phyloP scores from a whole-genome alignment of 371 early-diverging fungal genomes.

The Mortierella sp. region DNA sequence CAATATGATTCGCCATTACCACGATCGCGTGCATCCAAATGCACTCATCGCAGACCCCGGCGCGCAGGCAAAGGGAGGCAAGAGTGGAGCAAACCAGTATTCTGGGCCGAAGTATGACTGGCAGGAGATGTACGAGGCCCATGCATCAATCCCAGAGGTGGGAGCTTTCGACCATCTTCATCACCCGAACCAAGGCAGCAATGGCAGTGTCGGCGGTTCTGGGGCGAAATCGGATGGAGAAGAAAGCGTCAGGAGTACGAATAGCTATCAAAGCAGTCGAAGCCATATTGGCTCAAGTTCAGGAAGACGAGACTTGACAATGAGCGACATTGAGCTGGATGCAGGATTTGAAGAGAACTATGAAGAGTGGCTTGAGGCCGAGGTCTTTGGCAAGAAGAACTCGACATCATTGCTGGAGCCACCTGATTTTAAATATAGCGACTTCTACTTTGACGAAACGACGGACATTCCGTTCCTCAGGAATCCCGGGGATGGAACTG shows the following conservation, averaged over 20 bases:
- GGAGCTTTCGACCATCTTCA: slow-evolving; percentile 27
- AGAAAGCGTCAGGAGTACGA: slow-evolving; percentile 40
- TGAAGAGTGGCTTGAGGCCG: slow-evolving; percentile 75
- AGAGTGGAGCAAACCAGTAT: slow-evolving; percentile 25
- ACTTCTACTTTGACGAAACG: slow-evolving; percentile 45
- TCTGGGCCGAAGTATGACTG: slow-evolving; percentile 50
- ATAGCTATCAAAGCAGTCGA: slow-evolving; percentile 28
- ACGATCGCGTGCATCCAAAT: slow-evolving; percentile 72
- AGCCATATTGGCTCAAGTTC: slow-evolving; percentile 15
- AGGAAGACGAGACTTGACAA: slow-evolving; percentile 38
- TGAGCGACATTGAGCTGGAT: slow-evolving; percentile 58
- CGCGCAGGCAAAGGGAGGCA: slow-evolving; percentile 27
- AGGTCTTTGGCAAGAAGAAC: slow-evolving; percentile 60
- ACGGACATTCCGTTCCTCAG: slow-evolving; percentile 32
- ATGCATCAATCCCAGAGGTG: slow-evolving; percentile 48
- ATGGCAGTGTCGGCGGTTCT: background rate
- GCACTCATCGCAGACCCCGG: slow-evolving; percentile 57
- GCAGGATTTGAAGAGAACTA: slow-evolving; percentile 68
- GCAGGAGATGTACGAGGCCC: slow-evolving; percentile 60
- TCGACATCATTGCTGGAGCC: slow-evolving; percentile 15
- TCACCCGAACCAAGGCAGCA: slow-evolving; percentile 4
- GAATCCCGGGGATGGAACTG: slow-evolving; percentile 30
- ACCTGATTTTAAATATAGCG: slow-evolving; percentile 39
- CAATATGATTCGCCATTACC: slow-evolving; percentile 71
- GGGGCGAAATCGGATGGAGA: slow-evolving; percentile 32